Conservation (phyloP, 2,329 filamentous ascomycete genomes). For the Aspergillus proliferans region DNA sequence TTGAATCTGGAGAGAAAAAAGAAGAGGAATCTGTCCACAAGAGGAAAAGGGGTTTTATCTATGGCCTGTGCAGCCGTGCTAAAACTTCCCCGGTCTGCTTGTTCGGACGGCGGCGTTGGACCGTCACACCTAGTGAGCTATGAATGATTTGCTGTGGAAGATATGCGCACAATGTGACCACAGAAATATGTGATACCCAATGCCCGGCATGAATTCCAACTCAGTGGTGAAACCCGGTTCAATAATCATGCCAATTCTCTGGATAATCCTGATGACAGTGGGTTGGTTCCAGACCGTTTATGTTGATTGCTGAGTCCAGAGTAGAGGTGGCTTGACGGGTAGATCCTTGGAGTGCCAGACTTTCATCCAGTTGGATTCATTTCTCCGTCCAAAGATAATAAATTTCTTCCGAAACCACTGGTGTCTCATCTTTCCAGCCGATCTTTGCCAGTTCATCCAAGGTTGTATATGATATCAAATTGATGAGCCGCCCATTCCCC, state of each 20-base stretch:
- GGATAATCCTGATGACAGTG: background rate
- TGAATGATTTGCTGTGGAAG: background rate
- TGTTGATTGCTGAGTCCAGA: background rate
- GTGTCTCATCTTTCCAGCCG: background rate
- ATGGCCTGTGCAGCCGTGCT: too few relatives aligned
- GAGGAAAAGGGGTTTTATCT: too few relatives aligned
- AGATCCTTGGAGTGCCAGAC: background rate
- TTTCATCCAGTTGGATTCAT: background rate
- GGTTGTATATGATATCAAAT: background rate
- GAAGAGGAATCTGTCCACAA: background rate
- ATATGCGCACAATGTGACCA: background rate
- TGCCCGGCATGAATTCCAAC: background rate
- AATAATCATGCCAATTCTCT: constrained; percentile 44
- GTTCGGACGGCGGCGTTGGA: too few relatives aligned
- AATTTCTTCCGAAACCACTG: background rate
- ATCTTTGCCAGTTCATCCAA: background rate
- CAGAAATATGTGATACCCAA: background rate
- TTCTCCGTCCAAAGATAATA: background rate
- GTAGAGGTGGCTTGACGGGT: background rate
- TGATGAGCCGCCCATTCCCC: background rate
- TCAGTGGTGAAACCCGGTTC: background rate
- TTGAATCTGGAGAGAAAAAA: too few relatives aligned
- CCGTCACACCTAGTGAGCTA: background rate
- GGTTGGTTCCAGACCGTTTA: background rate
- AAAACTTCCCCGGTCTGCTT: too few relatives aligned